These are phyloP conservation scores for Carallia brachiata DNA, from an alignment of 345 rosid genomes.

Conservation along the genomic window DNA sequence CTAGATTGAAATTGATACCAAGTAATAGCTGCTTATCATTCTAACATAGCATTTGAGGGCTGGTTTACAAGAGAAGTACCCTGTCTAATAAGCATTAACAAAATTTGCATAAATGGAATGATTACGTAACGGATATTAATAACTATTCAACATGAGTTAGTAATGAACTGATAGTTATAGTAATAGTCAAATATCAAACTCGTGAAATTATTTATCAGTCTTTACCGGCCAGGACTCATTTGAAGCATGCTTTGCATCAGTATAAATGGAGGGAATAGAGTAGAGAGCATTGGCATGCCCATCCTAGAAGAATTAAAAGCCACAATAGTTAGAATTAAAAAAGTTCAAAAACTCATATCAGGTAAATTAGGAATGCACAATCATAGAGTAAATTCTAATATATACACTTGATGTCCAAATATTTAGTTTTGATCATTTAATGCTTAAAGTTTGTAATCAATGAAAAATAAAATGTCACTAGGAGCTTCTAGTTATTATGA, in stretches of 20 bases:
- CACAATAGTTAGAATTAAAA: slow-evolving; percentile 11
- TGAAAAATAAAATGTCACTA: no score
- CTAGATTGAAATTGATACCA: slow-evolving; percentile 43
- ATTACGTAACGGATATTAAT: slow-evolving; percentile 25
- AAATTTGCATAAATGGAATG: slow-evolving; percentile 86
- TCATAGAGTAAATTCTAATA: background rate
- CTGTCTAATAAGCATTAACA: slow-evolving; percentile 93
- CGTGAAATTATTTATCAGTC: slow-evolving; percentile 86
- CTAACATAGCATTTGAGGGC: slow-evolving; percentile 88
- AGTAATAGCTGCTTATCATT: slow-evolving; percentile 82
- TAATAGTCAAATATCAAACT: slow-evolving; percentile 34
- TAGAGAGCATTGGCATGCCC: slow-evolving; percentile 94
- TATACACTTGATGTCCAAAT: background rate
- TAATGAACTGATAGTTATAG: slow-evolving; percentile 8
- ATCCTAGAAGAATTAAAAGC: slow-evolving; percentile 49
- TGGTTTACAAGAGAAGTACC: slow-evolving; percentile 90
- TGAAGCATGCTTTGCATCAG: slow-evolving; percentile 85
- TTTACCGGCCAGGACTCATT: slow-evolving; percentile 81
- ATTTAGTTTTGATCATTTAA: background rate
- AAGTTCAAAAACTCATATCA: slow-evolving; percentile 6
- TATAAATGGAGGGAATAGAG: slow-evolving; percentile 94
- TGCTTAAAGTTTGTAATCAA: background rate
- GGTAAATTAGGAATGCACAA: background rate
- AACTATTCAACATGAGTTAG: slow-evolving; percentile 11
- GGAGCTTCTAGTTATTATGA: no score